Evolutionary conservation across 2,329 filamentous ascomycete genomes (phyloP), one percentile per base, ranked within the genome.

Genomic region (Fusarium sp.): DNA sequence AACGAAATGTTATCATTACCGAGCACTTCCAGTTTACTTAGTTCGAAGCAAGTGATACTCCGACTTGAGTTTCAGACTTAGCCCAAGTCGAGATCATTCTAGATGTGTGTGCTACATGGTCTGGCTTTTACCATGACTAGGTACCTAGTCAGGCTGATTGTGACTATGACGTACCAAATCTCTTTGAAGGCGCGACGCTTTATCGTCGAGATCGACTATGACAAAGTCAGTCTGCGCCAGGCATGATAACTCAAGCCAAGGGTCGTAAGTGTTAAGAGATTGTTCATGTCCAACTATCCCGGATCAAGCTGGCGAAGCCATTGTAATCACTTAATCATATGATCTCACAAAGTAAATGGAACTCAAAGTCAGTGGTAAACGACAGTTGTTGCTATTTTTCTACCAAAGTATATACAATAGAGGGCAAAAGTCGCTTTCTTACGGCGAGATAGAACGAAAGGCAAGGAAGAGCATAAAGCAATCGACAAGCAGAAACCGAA

Each of bases 341-440:
- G 12, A 3, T 20, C 34, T 49, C 28, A 50, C n/a, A 41, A 20
- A 16, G 20, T 11, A 37, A 40, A 26, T 8, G 6, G 12, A 37
- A 34, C 15, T n/a, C 13, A 6, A 26, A 28, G 20, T 52, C 33
- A 16, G 56, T 45, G 50, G 57, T 49, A 61, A 72, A 68, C 61
- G 57, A 68, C 69, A 72, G 67, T 55, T 42, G 53, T 41, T 51
- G 51, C 50, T 57, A 68, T 66, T 65, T 47, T 52, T 45, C 52
- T 68, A 60, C 49, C 33, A 47, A 56, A 45, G 36, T 64, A 49
- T 59, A 46, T 34, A 66, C 30, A 62, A 65, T 54, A 72, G 62
- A 23, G 36, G 30, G 46, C 42, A 70, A 54, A 55, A 26, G 52
- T 54, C 65, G 63, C 42, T 41, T 60, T 60, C 47, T 61, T 46